These are phyloP conservation scores for Paraphaeosphaeria minitans DNA, from an alignment of 2,329 filamentous ascomycete species.

Conservation along the genomic window DNA sequence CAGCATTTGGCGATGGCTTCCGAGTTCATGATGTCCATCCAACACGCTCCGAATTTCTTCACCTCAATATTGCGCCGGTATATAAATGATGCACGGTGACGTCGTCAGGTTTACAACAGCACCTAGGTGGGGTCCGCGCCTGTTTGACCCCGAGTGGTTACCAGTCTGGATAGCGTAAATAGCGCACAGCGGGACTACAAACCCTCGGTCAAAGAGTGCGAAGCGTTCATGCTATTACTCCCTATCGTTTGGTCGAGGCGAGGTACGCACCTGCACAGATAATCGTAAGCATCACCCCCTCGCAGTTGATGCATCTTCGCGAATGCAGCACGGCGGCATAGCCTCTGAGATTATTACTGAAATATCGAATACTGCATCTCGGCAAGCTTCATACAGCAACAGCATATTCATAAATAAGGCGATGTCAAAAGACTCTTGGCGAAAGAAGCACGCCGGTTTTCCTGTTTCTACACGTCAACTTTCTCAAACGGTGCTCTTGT, in stretches of 20 bases:
- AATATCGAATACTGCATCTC: neutral
- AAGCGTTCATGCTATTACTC: neutral
- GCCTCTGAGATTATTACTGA: neutral
- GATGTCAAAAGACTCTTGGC: neutral
- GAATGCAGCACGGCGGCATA: neutral
- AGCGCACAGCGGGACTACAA: neutral
- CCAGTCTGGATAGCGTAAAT: neutral
- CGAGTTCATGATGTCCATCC: slow-evolving; percentile 4
- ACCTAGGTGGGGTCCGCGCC: neutral
- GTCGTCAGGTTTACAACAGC: neutral
- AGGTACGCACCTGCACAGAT: neutral
- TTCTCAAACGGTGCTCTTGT: neutral
- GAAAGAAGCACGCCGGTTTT: neutral
- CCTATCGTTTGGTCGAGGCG: neutral
- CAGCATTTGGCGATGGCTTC: neutral
- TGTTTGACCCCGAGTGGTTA: neutral
- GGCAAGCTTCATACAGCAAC: neutral
- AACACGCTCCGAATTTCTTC: slow-evolving; percentile 8
- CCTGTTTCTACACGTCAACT: slow-evolving; percentile 5
- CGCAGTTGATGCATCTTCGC: neutral
- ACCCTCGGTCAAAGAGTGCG: neutral
- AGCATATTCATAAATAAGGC: neutral
- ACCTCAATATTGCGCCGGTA: neutral
- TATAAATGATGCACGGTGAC: slow-evolving; percentile 5
- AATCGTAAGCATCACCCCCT: neutral